These are phyloP conservation scores for Trichoderma oligosporum DNA, from an alignment of 2,329 filamentous ascomycete species.

Conservation along the genomic window DNA sequence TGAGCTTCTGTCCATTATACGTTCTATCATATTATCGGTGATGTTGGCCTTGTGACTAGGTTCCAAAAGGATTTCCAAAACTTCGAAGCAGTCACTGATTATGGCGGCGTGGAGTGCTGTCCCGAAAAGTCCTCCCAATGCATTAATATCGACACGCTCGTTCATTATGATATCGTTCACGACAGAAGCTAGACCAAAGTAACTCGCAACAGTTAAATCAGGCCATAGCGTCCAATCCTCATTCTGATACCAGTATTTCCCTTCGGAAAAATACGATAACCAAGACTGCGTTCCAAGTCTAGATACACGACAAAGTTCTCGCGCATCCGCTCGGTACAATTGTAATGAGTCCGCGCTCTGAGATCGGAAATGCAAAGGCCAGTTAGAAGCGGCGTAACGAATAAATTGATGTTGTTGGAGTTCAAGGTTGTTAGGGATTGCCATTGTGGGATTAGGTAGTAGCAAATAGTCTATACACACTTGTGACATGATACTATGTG, in stretches of 20 bases:
- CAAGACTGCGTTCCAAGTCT: neutral
- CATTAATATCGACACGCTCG: neutral
- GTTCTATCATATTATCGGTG: too few species aligned
- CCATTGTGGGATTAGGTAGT: neutral
- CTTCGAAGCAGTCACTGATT: neutral
- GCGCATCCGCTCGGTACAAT: neutral
- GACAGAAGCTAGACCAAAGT: conserved; percentile 13
- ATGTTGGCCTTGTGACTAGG: neutral
- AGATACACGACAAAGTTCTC: neutral
- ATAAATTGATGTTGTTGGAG: neutral
- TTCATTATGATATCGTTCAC: neutral
- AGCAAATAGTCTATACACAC: conserved; percentile 4
- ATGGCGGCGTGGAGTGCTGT: neutral
- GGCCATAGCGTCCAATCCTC: conserved; percentile 2
- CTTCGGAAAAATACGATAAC: neutral
- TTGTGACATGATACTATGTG: neutral
- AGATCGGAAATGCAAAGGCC: neutral
- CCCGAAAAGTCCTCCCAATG: too few species aligned
- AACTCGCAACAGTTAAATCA: conserved; percentile 18
- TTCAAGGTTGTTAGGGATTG: neutral
- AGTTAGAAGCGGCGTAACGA: neutral
- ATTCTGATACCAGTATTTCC: neutral
- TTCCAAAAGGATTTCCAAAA: neutral
- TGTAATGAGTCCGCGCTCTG: neutral
- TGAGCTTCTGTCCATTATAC: too few species aligned